Percentiles rank a stretch among this genome's conserved stretches.
Conservation (phyloP, 345 rosid species). For the Syzygium jambos region DNA sequence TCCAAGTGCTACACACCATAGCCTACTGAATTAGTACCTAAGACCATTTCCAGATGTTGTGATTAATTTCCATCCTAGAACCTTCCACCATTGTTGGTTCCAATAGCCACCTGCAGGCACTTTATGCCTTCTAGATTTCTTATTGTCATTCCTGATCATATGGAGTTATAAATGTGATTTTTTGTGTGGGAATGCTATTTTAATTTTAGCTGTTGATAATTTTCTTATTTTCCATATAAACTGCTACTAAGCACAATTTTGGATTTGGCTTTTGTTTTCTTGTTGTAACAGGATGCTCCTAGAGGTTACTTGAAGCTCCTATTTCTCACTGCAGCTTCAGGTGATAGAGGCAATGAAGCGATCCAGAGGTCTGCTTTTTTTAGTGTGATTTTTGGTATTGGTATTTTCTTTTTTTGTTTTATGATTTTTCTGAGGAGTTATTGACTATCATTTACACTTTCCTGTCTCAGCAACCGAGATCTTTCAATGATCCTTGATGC, state of each 20-base stretch:
- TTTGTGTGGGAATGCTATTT: neutral
- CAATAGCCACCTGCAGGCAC: neutral
- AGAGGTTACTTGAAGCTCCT: conserved; percentile 92
- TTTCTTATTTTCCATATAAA: neutral
- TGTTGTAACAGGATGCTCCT: conserved; percentile 68
- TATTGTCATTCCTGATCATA: neutral
- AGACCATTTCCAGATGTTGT: neutral
- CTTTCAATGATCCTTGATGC: conserved; percentile 99
- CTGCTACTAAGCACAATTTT: conserved; percentile 11
- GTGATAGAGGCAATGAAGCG: conserved; percentile 71
- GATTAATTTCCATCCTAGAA: neutral
- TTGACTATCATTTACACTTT: conserved; percentile 8
- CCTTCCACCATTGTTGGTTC: neutral
- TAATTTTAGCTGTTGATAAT: neutral
- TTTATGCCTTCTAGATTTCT: neutral
- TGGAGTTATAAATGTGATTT: neutral
- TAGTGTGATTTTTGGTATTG: neutral
- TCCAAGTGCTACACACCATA: neutral
- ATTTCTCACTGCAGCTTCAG: conserved; percentile 94
- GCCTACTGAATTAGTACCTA: neutral
- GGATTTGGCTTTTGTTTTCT: conserved; percentile 2
- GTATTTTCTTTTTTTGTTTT: neutral
- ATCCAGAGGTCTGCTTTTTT: conserved; percentile 65
- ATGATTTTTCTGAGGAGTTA: conserved; percentile 2
- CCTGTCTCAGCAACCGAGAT: conserved; percentile 82